These are phyloP conservation scores for Sorghum bicolor DNA, from an alignment of 176 grass and related monocot genomes.

Conservation along the genomic window DNA sequence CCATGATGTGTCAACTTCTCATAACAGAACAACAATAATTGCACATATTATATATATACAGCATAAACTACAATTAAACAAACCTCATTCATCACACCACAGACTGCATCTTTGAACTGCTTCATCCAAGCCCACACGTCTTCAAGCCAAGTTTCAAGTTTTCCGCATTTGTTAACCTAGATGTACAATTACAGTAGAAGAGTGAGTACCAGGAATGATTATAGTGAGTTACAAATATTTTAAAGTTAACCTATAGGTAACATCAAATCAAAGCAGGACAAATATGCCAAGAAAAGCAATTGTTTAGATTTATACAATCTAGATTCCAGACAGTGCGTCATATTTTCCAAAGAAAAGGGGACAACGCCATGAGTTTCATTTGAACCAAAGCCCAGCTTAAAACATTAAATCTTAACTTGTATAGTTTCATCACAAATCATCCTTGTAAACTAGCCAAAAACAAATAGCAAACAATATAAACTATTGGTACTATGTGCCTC, in stretches of 20 bases:
- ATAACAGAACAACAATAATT: slow-evolving; percentile 10
- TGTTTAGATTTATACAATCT: slow-evolving; percentile 4
- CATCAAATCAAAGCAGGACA: slow-evolving; percentile 26
- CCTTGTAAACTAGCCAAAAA: slow-evolving; percentile 11
- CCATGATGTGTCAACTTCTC: slow-evolving; percentile 28
- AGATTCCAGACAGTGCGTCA: slow-evolving; percentile 22
- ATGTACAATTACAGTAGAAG: slow-evolving; percentile 39
- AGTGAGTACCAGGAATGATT: slow-evolving; percentile 32
- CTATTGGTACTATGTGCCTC: neutral
- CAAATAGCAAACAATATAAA: slow-evolving; percentile 13
- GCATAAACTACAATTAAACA: slow-evolving; percentile 7
- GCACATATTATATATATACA: slow-evolving; percentile 17
- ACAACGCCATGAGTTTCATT: neutral
- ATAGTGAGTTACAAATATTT: slow-evolving; percentile 10
- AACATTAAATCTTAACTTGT: neutral
- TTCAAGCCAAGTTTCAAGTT: slow-evolving; percentile 88
- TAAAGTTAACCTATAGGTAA: slow-evolving; percentile 9
- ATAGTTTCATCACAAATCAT: slow-evolving; percentile 12
- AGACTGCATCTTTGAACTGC: slow-evolving; percentile 76
- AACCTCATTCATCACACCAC: slow-evolving; percentile 66
- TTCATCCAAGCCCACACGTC: slow-evolving; percentile 85
- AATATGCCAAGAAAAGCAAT: slow-evolving; percentile 7
- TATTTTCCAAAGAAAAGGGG: neutral
- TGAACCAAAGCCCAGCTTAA: slow-evolving; percentile 8
- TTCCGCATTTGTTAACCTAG: slow-evolving; percentile 67